These are phyloP conservation scores for Persicaria maculosa DNA, from an alignment of 148 eudicot genomes.

Conservation along the genomic window DNA sequence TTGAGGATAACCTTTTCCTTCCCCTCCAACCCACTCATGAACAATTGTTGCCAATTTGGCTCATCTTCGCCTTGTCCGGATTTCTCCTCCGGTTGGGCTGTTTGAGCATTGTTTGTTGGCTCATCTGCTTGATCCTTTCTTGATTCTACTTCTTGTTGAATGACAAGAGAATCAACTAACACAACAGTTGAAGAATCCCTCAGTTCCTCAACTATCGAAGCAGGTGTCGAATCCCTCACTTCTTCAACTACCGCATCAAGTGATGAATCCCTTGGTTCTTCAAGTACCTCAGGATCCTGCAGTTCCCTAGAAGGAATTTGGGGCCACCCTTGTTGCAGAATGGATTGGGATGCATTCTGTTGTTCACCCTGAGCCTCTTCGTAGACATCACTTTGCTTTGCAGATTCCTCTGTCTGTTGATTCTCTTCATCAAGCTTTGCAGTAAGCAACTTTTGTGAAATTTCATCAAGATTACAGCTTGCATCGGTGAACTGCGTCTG, in stretches of 20 bases:
- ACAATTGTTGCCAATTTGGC: conserved; percentile 59
- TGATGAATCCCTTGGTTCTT: background rate
- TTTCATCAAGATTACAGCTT: conserved; percentile 30
- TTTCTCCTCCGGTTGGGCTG: background rate
- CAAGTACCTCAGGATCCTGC: background rate
- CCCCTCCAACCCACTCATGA: conserved; percentile 53
- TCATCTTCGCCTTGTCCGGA: conserved; percentile 29
- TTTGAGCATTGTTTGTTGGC: background rate
- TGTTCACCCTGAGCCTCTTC: background rate
- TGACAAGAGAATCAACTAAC: background rate
- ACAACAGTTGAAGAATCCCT: background rate
- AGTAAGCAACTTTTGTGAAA: conserved; percentile 39
- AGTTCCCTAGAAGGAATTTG: background rate
- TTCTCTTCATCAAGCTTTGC: conserved; percentile 50
- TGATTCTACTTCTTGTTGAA: background rate
- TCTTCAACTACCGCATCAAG: background rate
- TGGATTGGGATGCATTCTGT: background rate
- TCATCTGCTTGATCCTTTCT: background rate
- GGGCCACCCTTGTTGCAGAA: background rate
- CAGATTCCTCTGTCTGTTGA: conserved; percentile 12
- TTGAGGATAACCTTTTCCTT: conserved; percentile 63
- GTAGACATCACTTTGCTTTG: background rate
- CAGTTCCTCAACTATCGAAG: background rate
- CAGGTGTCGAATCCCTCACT: background rate
- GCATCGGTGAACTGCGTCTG: conserved; percentile 46